phyloP scores from a whole-genome alignment of 768 basidiomycete species.

The Boletus rubropictus region DNA sequence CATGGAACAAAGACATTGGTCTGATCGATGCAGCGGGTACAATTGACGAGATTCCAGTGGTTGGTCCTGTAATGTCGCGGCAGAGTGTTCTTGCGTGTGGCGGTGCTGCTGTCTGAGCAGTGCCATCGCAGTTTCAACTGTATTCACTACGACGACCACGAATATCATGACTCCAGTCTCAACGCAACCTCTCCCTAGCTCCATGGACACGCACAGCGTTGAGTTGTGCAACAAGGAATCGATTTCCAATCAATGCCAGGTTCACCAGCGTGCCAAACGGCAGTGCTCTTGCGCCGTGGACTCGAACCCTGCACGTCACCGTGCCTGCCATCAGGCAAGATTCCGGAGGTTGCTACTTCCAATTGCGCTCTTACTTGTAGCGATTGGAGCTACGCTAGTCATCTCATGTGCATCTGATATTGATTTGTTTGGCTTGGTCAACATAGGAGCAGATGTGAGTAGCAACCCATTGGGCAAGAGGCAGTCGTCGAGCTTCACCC shows the following conservation, averaged over 20 bases:
- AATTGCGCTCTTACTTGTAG: slow-evolving; percentile 29
- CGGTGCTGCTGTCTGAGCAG: neutral
- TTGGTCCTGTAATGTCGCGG: too few species aligned
- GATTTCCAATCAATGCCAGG: slow-evolving; percentile 19
- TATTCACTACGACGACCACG: slow-evolving; percentile 3
- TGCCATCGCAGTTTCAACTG: neutral
- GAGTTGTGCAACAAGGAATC: slow-evolving; percentile 13
- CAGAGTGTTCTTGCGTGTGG: neutral
- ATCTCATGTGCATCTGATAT: slow-evolving; percentile 29
- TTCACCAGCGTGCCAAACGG: slow-evolving; percentile 17
- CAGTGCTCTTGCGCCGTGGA: slow-evolving; percentile 21
- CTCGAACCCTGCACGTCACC: slow-evolving; percentile 22
- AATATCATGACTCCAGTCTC: slow-evolving; percentile 24
- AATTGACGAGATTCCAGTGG: too few species aligned
- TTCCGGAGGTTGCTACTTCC: slow-evolving; percentile 34
- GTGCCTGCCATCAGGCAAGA: slow-evolving; percentile 29
- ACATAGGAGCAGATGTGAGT: slow-evolving; percentile 25
- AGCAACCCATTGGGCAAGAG: slow-evolving; percentile 28
- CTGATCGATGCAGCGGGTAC: too few species aligned
- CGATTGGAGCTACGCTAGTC: slow-evolving; percentile 27
- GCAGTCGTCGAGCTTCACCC: slow-evolving; percentile 32
- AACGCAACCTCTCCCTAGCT: slow-evolving; percentile 24
- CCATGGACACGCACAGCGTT: slow-evolving; percentile 17
- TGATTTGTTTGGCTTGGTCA: slow-evolving; percentile 19
- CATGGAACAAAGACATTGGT: too few species aligned